These are phyloP conservation scores for Podospora australis DNA, from an alignment of 495 filamentous ascomycete genomes.

Conservation along the genomic window DNA sequence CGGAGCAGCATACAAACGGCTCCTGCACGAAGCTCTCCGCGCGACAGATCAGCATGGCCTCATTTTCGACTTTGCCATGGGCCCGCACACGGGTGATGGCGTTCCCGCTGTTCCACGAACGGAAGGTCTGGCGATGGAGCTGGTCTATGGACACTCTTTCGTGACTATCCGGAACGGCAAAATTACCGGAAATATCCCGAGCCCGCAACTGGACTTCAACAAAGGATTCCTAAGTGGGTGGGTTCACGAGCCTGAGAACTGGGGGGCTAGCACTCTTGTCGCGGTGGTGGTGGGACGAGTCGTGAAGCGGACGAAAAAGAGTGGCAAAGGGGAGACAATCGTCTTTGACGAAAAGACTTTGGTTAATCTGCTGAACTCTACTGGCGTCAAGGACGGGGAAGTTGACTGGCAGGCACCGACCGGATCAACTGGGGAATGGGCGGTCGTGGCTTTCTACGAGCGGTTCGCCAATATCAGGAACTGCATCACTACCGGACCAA, in stretches of 20 bases:
- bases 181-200: constrained; percentile 5
- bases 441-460: constrained; percentile 36
- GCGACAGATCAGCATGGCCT: constrained; percentile 34
- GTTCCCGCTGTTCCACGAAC: constrained; percentile 33
- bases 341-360: constrained; percentile 6
- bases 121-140: constrained; percentile 36
- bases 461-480: constrained; percentile 20
- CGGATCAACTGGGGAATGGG: constrained; percentile 8
- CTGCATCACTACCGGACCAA: constrained; percentile 16
- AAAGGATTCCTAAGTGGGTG: constrained; percentile 18
- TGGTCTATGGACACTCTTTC: constrained; percentile 11
- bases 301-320: neutral
- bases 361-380: constrained; percentile 6
- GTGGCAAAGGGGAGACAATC: neutral
- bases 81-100: constrained; percentile 44
- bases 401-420: constrained; percentile 8
- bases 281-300: constrained; percentile 28
- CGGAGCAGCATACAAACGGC: constrained; percentile 32
- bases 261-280: constrained; percentile 32
- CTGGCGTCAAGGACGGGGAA: constrained; percentile 7
- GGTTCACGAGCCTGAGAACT: constrained; percentile 31
- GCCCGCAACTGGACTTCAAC: constrained; percentile 14
- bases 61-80: constrained; percentile 43
- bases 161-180: neutral
- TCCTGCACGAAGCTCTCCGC: constrained; percentile 32